Conservation (phyloP, 2,329 filamentous ascomycete species). For the Beauveria bassiana region DNA sequence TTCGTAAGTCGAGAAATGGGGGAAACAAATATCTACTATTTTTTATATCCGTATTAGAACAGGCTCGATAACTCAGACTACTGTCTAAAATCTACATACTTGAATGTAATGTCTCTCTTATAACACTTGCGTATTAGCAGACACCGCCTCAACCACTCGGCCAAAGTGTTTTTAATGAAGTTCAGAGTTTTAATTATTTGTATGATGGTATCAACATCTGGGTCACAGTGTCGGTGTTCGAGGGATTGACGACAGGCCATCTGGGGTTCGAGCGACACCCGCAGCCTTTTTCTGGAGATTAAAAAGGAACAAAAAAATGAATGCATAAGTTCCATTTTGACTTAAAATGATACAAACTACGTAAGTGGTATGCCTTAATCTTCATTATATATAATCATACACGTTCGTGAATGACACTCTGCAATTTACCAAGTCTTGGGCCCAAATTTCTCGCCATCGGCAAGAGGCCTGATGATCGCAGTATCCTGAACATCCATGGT, state of each 20-base stretch:
- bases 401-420: not conserved
- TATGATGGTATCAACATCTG: not conserved
- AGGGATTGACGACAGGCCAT: no score
- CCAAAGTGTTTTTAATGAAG: not conserved
- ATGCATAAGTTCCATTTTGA: not conserved
- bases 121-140: not conserved
- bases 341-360: not conserved
- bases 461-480: conserved; percentile 18
- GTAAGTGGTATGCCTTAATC: not conserved
- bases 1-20: no score
- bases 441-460: conserved; percentile 20
- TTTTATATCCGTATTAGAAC: no score
- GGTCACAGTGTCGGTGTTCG: no score
- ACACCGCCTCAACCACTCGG: not conserved
- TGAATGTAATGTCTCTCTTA: not conserved
- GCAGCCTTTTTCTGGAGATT: no score
- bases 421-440: conserved; percentile 17
- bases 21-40: no score
- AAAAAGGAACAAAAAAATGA: no score
- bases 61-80: no score
- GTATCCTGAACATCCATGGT: conserved; percentile 21
- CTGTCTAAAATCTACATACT: not conserved
- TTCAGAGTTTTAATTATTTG: no score
- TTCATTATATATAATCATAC: not conserved
- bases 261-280: no score